Evolutionary conservation across 140 eudicot species (phyloP).

Genomic region (Senecio squalidus): DNA sequence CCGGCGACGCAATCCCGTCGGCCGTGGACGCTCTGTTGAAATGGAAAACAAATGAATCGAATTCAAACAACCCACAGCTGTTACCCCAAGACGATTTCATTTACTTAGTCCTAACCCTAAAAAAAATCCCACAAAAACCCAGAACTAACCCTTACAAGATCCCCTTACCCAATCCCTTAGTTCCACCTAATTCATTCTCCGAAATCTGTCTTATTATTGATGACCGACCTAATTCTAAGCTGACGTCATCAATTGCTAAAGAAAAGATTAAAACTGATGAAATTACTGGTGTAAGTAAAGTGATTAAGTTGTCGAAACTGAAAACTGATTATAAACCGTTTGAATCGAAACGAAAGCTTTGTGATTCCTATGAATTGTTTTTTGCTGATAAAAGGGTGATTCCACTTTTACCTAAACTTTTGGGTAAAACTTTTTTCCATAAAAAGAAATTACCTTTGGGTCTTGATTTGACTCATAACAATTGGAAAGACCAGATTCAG

Average conservation of each 20-base stretch:
- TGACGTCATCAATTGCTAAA: conserved; percentile 44
- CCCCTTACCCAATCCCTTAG: conserved; percentile 59
- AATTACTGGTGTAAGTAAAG: conserved; percentile 51
- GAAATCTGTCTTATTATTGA: conserved; percentile 63
- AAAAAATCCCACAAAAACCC: conserved; percentile 67
- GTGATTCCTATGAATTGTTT: conserved; percentile 68
- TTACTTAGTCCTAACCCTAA: conserved; percentile 61
- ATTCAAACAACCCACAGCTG: conserved; percentile 39
- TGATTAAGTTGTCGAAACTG: conserved; percentile 52
- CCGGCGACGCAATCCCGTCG: conserved; percentile 19
- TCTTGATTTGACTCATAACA: conserved; percentile 54
- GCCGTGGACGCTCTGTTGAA: conserved; percentile 52
- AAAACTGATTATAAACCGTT: conserved; percentile 57
- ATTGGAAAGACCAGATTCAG: conserved; percentile 70
- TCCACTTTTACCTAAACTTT: conserved; percentile 52
- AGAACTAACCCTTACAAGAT: conserved; percentile 59
- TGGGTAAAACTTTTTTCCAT: conserved; percentile 63
- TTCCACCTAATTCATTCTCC: conserved; percentile 18
- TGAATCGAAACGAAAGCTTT: conserved; percentile 64
- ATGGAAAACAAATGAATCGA: conserved; percentile 43
- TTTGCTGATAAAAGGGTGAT: conserved; percentile 71
- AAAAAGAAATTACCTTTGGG: conserved; percentile 82
- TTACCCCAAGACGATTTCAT: conserved; percentile 67
- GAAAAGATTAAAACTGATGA: conserved; percentile 36
- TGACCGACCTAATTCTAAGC: conserved; percentile 54